Evolutionary conservation across 106 monocot genomes (phyloP), one percentile per base, ranked within the genome.

Genomic region (Ottelia alismoides): DNA sequence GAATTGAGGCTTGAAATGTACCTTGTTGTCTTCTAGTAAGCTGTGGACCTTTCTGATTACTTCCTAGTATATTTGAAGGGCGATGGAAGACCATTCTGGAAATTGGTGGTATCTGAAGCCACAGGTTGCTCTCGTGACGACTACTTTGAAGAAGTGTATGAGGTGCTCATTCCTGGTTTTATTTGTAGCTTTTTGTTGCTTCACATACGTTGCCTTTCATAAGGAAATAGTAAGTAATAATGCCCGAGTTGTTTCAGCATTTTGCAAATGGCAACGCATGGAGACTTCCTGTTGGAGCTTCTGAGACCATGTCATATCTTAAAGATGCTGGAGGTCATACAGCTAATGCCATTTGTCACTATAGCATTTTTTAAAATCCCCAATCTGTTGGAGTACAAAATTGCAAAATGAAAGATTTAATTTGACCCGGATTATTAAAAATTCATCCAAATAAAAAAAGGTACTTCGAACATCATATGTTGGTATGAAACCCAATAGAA

Each of bases 81-180:
- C 14, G 98, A 90, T 59, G 98, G 98, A 4, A 72, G 86, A 46
- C 68, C 69, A 47, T 90, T 90, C 58, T 99, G 98, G 90, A 85
- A 70, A 63, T 56, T 71, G 43, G 72, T 98, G 30, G 98, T 98
- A 7, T 74, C 98, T 1, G 82, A 86, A 60, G 98, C 90, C 1
- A 99, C 90, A 19, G 82, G 85, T 31, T 99, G 85, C 49, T 17
- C 60, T 27, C 61, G 73, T 43, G 44, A 76, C 53, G 74, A 77
- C 58, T 99, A 86, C 56, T 99, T 90, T 65, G 90, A 90, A 69
- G 90, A 85, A 80, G 78, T 99, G n/a, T 99, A 90, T 52, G 56
- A 90, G 82, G 98, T 90, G 46, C 63, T 46, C 11, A 3, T 28
- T 44, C 9, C 4, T 43, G 25, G 3, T 11, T 53, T 12, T 23